Conservation (phyloP, 495 filamentous ascomycete genomes). For the Neurospora sp. region DNA sequence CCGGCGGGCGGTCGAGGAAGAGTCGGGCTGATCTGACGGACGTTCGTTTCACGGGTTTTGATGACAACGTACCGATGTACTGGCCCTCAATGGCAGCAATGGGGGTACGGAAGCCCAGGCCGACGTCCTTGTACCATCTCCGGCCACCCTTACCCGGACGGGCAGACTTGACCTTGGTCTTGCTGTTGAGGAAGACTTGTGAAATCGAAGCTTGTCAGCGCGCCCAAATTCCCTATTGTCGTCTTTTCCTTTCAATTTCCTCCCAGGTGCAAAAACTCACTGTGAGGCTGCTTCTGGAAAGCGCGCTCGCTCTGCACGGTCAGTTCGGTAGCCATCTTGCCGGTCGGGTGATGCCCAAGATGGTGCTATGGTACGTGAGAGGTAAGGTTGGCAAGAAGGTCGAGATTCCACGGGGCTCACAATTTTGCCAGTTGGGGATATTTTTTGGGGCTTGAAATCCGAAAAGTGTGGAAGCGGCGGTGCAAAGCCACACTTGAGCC, state of each 20-base stretch:
- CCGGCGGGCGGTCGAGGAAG: background rate
- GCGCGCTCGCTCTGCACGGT: conserved; percentile 97
- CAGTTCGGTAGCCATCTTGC: conserved; percentile 95
- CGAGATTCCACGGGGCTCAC: conserved; percentile 7
- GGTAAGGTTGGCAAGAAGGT: conserved; percentile 9
- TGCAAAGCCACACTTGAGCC: conserved; percentile 23
- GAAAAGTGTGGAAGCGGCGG: conserved; percentile 24
- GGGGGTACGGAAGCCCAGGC: conserved; percentile 95
- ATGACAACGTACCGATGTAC: conserved; percentile 83
- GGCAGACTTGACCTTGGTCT: conserved; percentile 79
- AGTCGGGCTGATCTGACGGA: background rate
- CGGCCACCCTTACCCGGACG: conserved; percentile 68
- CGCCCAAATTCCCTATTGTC: conserved; percentile 2
- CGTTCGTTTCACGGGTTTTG: background rate
- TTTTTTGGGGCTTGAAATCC: conserved; percentile 16
- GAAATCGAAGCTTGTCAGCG: conserved; percentile 9
- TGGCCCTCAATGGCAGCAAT: conserved; percentile 93
- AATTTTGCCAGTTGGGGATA: conserved; percentile 23
- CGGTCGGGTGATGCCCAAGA: conserved; percentile 36
- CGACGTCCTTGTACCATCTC: conserved; percentile 99
- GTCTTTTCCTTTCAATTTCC: conserved; percentile 1
- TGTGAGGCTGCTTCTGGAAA: conserved; percentile 99
- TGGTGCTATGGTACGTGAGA: conserved; percentile 13
- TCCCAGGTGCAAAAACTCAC: conserved; percentile 15
- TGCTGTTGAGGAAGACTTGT: conserved; percentile 80